phyloP scores from a whole-genome alignment of 495 filamentous ascomycete species.

The Neurospora discreta region DNA sequence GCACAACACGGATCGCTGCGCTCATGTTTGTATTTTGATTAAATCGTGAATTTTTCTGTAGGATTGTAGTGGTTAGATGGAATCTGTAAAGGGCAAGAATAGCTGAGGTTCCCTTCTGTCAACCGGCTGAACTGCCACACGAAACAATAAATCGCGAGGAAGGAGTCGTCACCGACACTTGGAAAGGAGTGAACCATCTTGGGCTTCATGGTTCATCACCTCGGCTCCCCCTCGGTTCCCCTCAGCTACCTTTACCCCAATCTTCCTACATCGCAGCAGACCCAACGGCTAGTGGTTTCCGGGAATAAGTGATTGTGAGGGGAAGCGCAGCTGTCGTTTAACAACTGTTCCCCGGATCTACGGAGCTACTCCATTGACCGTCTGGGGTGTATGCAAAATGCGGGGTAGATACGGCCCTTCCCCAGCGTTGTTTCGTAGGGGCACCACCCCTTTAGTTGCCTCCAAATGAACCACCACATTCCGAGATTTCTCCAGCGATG shows the following conservation, averaged over 20 bases:
- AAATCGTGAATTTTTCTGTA: not conserved
- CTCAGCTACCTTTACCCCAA: not conserved
- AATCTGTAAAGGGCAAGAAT: not conserved
- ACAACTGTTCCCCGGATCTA: not conserved
- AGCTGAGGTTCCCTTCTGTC: not conserved
- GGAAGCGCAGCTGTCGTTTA: not conserved
- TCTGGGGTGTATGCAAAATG: not conserved
- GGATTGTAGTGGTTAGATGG: not conserved
- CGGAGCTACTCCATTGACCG: not conserved
- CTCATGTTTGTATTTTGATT: constrained; percentile 22
- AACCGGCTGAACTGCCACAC: no score
- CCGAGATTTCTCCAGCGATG: not conserved
- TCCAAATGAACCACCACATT: not conserved
- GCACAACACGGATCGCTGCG: constrained; percentile 47
- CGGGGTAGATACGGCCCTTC: not conserved
- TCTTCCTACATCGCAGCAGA: not conserved
- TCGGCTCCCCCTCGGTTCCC: not conserved
- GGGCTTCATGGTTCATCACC: not conserved
- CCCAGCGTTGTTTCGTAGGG: not conserved
- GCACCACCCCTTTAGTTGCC: not conserved
- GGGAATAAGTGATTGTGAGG: not conserved
- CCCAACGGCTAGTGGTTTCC: not conserved
- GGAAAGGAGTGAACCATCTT: not conserved
- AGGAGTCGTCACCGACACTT: not conserved
- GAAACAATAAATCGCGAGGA: not conserved